Conservation (phyloP, 257 asterid species). For the Przewalskia tangutica region DNA sequence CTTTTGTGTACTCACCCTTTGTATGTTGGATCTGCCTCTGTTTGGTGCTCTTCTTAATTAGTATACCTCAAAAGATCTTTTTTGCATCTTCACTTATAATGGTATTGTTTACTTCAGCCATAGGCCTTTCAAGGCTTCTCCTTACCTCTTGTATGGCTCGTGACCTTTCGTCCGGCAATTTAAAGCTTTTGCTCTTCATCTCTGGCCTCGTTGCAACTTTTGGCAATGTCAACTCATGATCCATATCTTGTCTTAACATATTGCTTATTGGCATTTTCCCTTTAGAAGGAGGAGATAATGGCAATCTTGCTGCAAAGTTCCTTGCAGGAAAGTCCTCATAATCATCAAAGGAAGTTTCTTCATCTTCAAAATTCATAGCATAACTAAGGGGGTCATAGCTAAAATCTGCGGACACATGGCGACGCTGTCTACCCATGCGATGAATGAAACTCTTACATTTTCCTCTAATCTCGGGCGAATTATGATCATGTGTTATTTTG, state of each 20-base stretch:
- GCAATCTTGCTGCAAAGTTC: constrained; percentile 32
- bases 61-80: background rate
- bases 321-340: constrained; percentile 1
- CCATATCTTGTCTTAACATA: background rate
- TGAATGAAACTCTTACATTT: constrained; percentile 9
- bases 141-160: constrained; percentile 6
- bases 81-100: background rate
- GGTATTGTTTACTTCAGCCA: background rate
- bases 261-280: background rate
- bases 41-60: background rate
- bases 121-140: constrained; percentile 7
- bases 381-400: constrained; percentile 34
- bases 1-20: background rate
- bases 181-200: background rate
- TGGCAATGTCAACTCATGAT: background rate
- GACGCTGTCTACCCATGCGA: constrained; percentile 16
- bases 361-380: constrained; percentile 27
- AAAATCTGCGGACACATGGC: constrained; percentile 23
- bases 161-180: background rate
- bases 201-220: background rate
- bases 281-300: constrained; percentile 22
- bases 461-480: constrained; percentile 7
- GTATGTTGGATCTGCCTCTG: background rate
- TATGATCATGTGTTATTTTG: background rate
- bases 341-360: background rate